A percentile compares a stretch with the other conserved stretches of the same genome.
Conservation (phyloP, 805 yeast species). For the Wickerhamomyces queroliae region DNA sequence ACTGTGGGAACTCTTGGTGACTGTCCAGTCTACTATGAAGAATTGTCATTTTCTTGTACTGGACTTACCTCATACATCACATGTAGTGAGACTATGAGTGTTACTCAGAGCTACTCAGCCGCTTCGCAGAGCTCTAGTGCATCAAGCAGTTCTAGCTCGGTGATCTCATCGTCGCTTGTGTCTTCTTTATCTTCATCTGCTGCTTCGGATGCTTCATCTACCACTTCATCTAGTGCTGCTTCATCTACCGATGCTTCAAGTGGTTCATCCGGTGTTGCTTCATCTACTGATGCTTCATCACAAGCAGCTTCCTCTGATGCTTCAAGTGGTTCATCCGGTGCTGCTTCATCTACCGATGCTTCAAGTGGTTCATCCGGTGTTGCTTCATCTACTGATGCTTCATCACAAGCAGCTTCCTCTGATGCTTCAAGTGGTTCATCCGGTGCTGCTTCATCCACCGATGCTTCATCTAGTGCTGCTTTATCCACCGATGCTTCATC, state of each 20-base stretch:
- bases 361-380: too few species aligned
- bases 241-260: constrained; percentile 32
- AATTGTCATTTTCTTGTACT: not conserved
- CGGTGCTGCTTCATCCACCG: constrained; percentile 26
- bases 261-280: constrained; percentile 16
- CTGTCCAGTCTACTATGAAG: not conserved
- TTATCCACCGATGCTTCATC: not conserved
- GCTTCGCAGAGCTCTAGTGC: too few species aligned
- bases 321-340: not conserved
- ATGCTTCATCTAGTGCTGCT: constrained; percentile 5
- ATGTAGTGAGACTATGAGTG: too few species aligned
- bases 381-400: too few species aligned
- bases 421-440: constrained; percentile 4
- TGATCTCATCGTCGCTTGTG: too few species aligned
- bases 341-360: constrained; percentile 7
- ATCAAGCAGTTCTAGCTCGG: too few species aligned
- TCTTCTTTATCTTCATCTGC: too few species aligned
- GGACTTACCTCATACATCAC: too few species aligned
- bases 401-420: constrained; percentile 24
- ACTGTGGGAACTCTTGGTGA: not conserved
- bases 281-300: constrained; percentile 23
- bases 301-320: not conserved
- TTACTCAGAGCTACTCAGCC: too few species aligned
- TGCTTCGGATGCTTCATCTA: too few species aligned
- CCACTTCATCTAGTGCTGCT: constrained; percentile 28